A percentile compares a stretch with the other conserved stretches of the same genome.
Evolutionary conservation across 2,329 filamentous ascomycete genomes (phyloP).

Genomic region (Ascochyta lentis): DNA sequence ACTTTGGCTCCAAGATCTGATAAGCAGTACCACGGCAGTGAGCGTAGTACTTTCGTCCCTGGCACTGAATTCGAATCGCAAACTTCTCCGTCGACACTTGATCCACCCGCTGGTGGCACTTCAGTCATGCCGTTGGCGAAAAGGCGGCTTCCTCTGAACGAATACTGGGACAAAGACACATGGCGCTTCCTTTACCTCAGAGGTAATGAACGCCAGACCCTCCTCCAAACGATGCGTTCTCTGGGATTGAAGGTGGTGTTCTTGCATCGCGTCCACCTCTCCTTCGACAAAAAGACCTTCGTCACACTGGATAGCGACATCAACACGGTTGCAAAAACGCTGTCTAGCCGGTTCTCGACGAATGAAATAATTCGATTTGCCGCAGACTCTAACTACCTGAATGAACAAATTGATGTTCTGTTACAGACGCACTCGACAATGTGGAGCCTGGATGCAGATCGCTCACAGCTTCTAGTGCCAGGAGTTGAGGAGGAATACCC

Average conservation of each 20-base stretch:
- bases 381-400: conserved; percentile 1
- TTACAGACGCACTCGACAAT: conserved; percentile 1
- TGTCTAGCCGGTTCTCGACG: background rate
- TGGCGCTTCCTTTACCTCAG: background rate
- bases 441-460: conserved; percentile 11
- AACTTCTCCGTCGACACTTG: background rate
- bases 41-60: background rate
- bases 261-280: background rate
- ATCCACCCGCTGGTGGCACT: background rate
- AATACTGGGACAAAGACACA: conserved; percentile 3
- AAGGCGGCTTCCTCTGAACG: background rate
- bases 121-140: background rate
- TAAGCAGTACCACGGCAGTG: background rate
- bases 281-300: background rate
- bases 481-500: background rate
- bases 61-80: background rate
- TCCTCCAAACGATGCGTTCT: conserved; percentile 5
- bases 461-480: background rate
- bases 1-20: background rate
- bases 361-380: background rate
- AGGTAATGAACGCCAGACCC: background rate
- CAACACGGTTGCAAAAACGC: background rate
- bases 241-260: conserved; percentile 1
- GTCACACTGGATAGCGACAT: conserved; percentile 1
- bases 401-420: conserved; percentile 5